A percentile compares a stretch with the other conserved stretches of the same genome.
These are phyloP conservation scores for Neurospora pannonica DNA, from an alignment of 495 filamentous ascomycete genomes.

Conservation along the genomic window DNA sequence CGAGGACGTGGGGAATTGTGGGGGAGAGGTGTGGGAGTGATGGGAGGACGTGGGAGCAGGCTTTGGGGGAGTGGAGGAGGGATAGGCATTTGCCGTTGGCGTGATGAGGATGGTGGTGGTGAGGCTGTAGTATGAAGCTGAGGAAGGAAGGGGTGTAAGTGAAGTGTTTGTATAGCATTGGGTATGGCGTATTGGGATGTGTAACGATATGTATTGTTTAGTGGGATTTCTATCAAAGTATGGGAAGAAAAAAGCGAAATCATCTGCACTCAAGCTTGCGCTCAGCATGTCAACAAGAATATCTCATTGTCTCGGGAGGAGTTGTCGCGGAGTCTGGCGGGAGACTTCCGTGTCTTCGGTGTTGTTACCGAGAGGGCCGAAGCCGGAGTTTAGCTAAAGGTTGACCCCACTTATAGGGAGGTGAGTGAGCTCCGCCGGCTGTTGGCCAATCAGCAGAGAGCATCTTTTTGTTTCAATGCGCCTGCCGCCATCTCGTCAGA, in stretches of 20 bases:
- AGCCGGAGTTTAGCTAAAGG: not conserved
- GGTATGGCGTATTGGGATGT: not conserved
- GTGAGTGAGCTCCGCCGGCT: not conserved
- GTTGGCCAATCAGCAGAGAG: not conserved
- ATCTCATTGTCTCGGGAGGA: not conserved
- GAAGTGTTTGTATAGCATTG: not conserved
- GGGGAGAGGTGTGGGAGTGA: slow-evolving; percentile 57
- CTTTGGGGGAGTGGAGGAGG: slow-evolving; percentile 43
- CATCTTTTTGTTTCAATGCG: not conserved
- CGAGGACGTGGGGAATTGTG: slow-evolving; percentile 76
- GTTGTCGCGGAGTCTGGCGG: not conserved
- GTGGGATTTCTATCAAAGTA: too few species aligned
- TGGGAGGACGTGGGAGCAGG: slow-evolving; percentile 48
- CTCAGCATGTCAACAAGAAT: not conserved
- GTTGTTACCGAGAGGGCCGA: not conserved
- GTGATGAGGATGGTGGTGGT: not conserved
- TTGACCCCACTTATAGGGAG: not conserved
- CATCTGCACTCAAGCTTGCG: not conserved
- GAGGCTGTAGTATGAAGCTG: not conserved
- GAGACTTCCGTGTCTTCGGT: not conserved
- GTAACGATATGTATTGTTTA: not conserved
- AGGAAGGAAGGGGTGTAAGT: not conserved
- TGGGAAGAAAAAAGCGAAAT: not conserved
- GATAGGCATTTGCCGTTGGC: not conserved
- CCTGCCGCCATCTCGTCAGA: not conserved